Evolutionary conservation across 345 rosid genomes (phyloP), one percentile per base, ranked within the genome.

Genomic region (Lenwebbia sp.): DNA sequence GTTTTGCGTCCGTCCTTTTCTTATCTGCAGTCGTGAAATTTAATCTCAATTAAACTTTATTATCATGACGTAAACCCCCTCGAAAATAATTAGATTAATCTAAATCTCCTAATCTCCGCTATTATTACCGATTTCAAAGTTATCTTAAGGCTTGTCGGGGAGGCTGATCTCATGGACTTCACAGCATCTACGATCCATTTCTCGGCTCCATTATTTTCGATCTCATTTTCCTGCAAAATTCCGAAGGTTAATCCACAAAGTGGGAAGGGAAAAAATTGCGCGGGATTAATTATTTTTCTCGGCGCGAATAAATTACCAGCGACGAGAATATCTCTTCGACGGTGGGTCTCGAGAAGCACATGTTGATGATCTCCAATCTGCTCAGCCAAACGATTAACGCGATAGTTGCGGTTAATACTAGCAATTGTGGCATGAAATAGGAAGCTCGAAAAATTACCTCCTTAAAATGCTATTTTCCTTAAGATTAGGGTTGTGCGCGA

Each of bases 131-230:
- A 86, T 90, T 83, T 88, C 13, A 90, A 85, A 3, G 87, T 52
- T 55, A 90, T 86, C 76, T 88, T 90, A 10, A 90, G 91, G 58
- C 91, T 84, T 5, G 81, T 82, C 9, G 90, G 91, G 54, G 89
- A 84, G 28, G 88, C 88, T 30, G 90, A 82, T 74, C 52, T 90
- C 62, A 87, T 85, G 55, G 88, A 88, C 6, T 47, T 74, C 8
- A 78, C 50, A 5, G 89, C 90, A 10, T 28, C 53, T 58, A 21
- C 40, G 14, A 88, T 85, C 91, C 91, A 88, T n/a, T 60, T 60
- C 51, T 82, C 82, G 7, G 87, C 83, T 30, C n/a, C 83, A 81
- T 54, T 58, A 6, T 83, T 85, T 65, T 83, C 49, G 10, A 25
- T 88, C 83, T 88, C 89, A 0, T 25, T 22, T 83, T 88, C 88